phyloP scores from a whole-genome alignment of 2,329 filamentous ascomycete genomes.

The Trichoderma atrobrunneum region DNA sequence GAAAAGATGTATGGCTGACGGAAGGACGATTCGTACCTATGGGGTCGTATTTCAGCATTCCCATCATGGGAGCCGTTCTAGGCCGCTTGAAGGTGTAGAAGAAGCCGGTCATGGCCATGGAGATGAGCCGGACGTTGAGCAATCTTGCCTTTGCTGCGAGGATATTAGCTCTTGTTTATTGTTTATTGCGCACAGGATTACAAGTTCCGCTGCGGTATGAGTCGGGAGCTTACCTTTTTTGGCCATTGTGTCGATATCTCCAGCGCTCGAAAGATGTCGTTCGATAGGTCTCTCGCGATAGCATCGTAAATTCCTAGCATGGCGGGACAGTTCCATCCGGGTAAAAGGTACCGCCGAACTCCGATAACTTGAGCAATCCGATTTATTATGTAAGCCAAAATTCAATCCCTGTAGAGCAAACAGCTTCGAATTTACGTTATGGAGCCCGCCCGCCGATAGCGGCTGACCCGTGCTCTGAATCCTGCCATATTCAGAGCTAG shows the following conservation, averaged over 20 bases:
- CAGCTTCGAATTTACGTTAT: background rate
- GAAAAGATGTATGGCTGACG: background rate
- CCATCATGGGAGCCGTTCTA: slow-evolving; percentile 76
- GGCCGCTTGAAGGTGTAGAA: slow-evolving; percentile 89
- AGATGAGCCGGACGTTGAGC: slow-evolving; percentile 88
- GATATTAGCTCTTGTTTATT: background rate
- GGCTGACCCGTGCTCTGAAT: background rate
- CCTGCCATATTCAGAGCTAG: background rate
- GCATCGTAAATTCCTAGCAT: slow-evolving; percentile 16
- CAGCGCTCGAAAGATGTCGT: slow-evolving; percentile 8
- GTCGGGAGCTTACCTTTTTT: slow-evolving; percentile 25
- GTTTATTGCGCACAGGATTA: background rate
- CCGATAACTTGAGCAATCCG: background rate
- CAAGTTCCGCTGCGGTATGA: too few relatives aligned
- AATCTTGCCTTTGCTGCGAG: slow-evolving; percentile 80
- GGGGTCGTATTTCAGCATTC: slow-evolving; percentile 98
- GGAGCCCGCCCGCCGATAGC: slow-evolving; percentile 15
- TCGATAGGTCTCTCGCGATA: slow-evolving; percentile 2
- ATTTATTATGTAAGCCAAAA: background rate
- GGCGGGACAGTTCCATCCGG: background rate
- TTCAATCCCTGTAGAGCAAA: background rate
- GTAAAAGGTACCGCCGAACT: slow-evolving; percentile 21
- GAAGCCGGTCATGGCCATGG: slow-evolving; percentile 98
- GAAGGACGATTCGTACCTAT: slow-evolving; percentile 60
- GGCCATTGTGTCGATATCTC: slow-evolving; percentile 24